phyloP scores from a whole-genome alignment of 257 asterid species.

The Petrea volubilis region DNA sequence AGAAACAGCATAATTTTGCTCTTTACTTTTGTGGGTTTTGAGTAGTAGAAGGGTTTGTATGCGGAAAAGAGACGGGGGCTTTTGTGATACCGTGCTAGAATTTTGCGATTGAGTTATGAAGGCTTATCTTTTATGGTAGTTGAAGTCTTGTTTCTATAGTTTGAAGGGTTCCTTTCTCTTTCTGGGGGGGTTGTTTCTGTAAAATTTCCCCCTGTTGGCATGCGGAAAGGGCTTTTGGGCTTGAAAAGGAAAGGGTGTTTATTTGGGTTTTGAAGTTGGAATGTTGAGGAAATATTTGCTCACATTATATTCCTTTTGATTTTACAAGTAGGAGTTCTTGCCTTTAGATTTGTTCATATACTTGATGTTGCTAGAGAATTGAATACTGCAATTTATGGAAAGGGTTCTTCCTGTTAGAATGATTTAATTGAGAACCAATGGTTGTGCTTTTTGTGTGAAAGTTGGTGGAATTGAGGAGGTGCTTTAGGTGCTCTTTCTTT shows the following conservation, averaged over 20 bases:
- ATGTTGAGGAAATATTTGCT: background rate
- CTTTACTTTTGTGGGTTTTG: conserved; percentile 24
- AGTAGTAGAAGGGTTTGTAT: background rate
- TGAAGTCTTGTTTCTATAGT: conserved; percentile 10
- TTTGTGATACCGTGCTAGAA: conserved; percentile 11
- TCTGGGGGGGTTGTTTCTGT: background rate
- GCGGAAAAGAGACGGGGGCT: conserved; percentile 9
- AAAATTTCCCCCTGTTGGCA: background rate
- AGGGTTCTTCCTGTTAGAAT: background rate
- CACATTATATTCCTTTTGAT: conserved; percentile 10
- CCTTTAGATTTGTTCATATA: background rate
- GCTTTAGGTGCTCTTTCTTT: conserved; percentile 10
- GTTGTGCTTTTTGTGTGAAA: background rate
- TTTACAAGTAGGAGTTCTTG: conserved; percentile 1
- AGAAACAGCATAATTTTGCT: conserved; percentile 18
- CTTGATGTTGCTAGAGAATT: conserved; percentile 22
- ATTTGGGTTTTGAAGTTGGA: conserved; percentile 15
- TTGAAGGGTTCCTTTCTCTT: background rate
- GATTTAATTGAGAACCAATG: conserved; percentile 11
- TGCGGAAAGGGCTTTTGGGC: background rate
- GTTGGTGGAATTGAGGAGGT: conserved; percentile 32
- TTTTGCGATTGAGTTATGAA: conserved; percentile 21
- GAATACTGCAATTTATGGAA: conserved; percentile 3
- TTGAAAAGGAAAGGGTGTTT: background rate
- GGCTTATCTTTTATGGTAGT: conserved; percentile 11